These are phyloP conservation scores for Neofusicoccum parvum DNA, from an alignment of 2,329 filamentous ascomycete genomes.

Conservation along the genomic window DNA sequence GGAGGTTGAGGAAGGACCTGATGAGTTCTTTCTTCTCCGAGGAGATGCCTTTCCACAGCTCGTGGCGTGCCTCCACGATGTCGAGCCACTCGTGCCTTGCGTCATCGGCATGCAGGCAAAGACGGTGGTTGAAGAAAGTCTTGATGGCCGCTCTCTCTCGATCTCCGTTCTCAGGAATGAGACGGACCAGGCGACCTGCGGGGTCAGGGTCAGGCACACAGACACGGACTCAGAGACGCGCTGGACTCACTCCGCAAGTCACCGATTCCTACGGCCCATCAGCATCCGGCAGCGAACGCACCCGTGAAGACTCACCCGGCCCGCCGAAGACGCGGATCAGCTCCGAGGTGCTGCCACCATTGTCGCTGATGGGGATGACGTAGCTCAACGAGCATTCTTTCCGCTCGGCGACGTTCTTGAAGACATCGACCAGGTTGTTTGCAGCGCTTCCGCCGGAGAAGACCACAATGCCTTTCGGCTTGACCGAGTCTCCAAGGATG, in stretches of 20 bases:
- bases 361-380: slow-evolving; percentile 93
- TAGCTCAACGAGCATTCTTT: slow-evolving; percentile 74
- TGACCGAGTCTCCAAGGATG: slow-evolving; percentile 24
- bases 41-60: slow-evolving; percentile 66
- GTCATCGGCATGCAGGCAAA: slow-evolving; percentile 61
- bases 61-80: slow-evolving; percentile 80
- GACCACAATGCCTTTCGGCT: slow-evolving; percentile 67
- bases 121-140: slow-evolving; percentile 81
- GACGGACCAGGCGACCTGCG: slow-evolving; percentile 79
- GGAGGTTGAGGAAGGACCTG: slow-evolving; percentile 52
- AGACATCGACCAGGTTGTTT: slow-evolving; percentile 91
- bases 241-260: slow-evolving; percentile 69
- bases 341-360: slow-evolving; percentile 91
- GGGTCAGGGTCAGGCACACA: slow-evolving; percentile 8
- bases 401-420: slow-evolving; percentile 62
- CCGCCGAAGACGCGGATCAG: slow-evolving; percentile 93
- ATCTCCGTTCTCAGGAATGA: slow-evolving; percentile 70
- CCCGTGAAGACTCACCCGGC: slow-evolving; percentile 62
- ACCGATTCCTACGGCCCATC: slow-evolving; percentile 57
- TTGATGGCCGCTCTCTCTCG: slow-evolving; percentile 71
- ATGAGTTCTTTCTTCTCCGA: slow-evolving; percentile 56
- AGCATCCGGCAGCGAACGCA: not conserved
- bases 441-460: slow-evolving; percentile 94
- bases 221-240: not conserved
- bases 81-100: slow-evolving; percentile 83